These are phyloP conservation scores for Diutina pseudorugosa DNA, from an alignment of 1,139 yeast genomes.

Conservation along the genomic window DNA sequence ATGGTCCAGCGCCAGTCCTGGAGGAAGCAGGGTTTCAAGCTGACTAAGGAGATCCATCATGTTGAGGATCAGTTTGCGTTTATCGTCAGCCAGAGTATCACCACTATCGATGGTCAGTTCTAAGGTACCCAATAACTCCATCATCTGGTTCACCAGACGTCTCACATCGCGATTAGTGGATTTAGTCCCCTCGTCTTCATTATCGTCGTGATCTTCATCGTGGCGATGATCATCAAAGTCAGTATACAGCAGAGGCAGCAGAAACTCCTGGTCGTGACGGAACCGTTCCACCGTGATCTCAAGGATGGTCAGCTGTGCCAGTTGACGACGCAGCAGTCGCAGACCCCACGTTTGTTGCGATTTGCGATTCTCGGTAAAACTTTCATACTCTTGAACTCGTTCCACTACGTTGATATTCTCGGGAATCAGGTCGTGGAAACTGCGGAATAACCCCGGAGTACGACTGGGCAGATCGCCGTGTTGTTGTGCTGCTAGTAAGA, in stretches of 20 bases:
- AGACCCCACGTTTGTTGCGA: not conserved
- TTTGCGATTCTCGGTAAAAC: not conserved
- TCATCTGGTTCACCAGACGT: slow-evolving; percentile 11
- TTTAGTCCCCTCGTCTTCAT: not conserved
- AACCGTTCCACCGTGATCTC: not conserved
- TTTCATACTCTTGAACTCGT: not conserved
- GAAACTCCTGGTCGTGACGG: not conserved
- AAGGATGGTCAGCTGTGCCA: not conserved
- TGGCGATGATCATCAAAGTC: not conserved
- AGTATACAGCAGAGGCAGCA: not conserved
- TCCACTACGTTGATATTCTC: not conserved
- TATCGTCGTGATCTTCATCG: too few species aligned
- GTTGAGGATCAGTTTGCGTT: slow-evolving; percentile 4
- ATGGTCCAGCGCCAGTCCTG: not conserved
- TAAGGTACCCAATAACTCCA: slow-evolving; percentile 12
- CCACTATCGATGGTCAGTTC: slow-evolving; percentile 6
- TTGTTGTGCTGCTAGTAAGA: not conserved
- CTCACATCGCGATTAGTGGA: not conserved
- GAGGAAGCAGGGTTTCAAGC: not conserved
- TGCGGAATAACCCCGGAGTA: not conserved
- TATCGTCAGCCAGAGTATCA: not conserved
- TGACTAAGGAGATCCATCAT: slow-evolving; percentile 5
- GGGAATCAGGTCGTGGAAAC: slow-evolving; percentile 3
- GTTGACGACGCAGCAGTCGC: not conserved
- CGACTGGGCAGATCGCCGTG: not conserved